A percentile compares a stretch with the other conserved stretches of the same genome.
Conservation (phyloP, 2,329 filamentous ascomycete genomes). For the Aspergillus udagawae region DNA sequence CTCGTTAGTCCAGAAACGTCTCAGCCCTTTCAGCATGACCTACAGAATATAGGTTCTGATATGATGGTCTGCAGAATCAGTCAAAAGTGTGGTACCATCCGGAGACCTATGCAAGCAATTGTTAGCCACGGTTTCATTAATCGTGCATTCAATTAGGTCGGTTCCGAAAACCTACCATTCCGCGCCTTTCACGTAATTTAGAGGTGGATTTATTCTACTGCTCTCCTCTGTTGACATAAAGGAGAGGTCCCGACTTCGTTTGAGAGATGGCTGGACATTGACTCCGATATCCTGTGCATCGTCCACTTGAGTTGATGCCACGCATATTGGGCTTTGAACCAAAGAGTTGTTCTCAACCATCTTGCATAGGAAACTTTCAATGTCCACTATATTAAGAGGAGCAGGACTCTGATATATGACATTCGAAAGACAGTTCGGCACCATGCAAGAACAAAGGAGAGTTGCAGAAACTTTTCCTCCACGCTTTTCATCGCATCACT, state of each 20-base stretch:
- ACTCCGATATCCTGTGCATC: not conserved
- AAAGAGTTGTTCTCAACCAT: conserved; percentile 9
- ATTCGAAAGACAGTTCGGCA: not conserved
- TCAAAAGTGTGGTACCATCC: conserved; percentile 56
- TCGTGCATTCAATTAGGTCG: conserved; percentile 1
- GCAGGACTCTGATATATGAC: not conserved
- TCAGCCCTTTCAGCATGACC: conserved; percentile 8
- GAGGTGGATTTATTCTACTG: not conserved
- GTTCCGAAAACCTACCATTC: conserved; percentile 36
- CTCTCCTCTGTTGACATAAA: not conserved
- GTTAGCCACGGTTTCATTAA: not conserved
- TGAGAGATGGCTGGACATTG: not conserved
- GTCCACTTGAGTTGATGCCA: conserved; percentile 21
- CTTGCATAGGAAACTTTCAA: not conserved
- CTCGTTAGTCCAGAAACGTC: conserved; percentile 6
- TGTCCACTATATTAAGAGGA: not conserved
- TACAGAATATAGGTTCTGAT: conserved; percentile 54
- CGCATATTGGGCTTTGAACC: conserved; percentile 19
- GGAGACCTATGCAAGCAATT: conserved; percentile 37
- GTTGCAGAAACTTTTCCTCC: not conserved
- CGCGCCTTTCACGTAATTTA: conserved; percentile 44
- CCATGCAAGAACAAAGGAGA: not conserved
- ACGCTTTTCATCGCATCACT: not conserved
- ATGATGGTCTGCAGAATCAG: conserved; percentile 48
- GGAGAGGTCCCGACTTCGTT: not conserved